phyloP scores from a whole-genome alignment of 2,329 filamentous ascomycete species.

The Ophiocordyceps camponoti-leonardi region DNA sequence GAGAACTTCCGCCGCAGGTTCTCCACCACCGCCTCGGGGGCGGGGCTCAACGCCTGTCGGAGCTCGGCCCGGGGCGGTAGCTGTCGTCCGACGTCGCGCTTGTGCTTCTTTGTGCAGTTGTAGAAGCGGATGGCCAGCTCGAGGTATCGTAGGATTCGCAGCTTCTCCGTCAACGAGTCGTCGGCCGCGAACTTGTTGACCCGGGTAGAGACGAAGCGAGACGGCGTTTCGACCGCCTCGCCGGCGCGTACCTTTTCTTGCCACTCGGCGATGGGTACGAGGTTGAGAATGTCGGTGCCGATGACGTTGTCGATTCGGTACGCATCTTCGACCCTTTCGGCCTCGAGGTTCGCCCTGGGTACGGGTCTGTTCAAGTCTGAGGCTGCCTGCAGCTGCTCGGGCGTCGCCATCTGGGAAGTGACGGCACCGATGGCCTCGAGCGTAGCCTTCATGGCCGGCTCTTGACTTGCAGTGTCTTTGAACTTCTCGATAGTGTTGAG shows the following conservation, averaged over 20 bases:
- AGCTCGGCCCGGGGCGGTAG: constrained; percentile 40
- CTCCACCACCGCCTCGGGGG: constrained; percentile 45
- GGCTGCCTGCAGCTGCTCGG: constrained; percentile 45
- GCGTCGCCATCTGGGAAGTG: constrained; percentile 48
- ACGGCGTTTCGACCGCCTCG: constrained; percentile 37
- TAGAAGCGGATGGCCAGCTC: constrained; percentile 39
- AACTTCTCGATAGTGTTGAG: constrained; percentile 50
- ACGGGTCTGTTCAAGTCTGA: constrained; percentile 56
- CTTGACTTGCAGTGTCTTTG: constrained; percentile 15
- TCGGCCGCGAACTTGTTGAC: constrained; percentile 36
- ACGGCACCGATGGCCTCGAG: constrained; percentile 43
- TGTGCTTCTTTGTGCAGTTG: constrained; percentile 26
- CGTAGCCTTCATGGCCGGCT: constrained; percentile 35
- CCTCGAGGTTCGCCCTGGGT: constrained; percentile 50
- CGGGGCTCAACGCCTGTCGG: constrained; percentile 30
- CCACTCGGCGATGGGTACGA: constrained; percentile 59
- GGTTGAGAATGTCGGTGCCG: constrained; percentile 46
- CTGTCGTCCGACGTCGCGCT: constrained; percentile 34
- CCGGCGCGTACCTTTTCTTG: constrained; percentile 44
- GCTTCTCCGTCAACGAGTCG: constrained; percentile 31
- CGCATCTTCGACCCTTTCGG: constrained; percentile 51
- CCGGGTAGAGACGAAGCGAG: constrained; percentile 48
- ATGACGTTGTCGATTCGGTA: constrained; percentile 53
- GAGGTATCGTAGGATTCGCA: constrained; percentile 44
- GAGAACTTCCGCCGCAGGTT: constrained; percentile 54